Conservation (phyloP, 306 rosid genomes). For the Elaeagnus macrophylla region DNA sequence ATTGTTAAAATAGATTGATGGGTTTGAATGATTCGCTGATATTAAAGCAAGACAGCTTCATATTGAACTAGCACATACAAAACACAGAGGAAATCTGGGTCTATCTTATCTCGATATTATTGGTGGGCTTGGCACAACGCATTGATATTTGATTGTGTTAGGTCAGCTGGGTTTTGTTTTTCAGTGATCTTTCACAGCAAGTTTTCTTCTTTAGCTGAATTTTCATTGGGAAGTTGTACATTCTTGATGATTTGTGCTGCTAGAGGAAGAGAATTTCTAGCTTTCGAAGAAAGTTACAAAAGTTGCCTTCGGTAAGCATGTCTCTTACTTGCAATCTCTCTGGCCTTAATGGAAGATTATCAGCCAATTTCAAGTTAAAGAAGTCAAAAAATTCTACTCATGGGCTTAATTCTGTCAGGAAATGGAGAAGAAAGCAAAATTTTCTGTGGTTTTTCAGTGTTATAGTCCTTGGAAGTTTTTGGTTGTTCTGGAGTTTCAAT, state of each 20-base stretch:
- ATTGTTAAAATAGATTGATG: conserved; percentile 22
- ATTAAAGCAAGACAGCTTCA: conserved; percentile 22
- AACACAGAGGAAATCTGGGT: neutral
- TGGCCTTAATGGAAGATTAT: conserved; percentile 51
- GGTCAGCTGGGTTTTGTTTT: conserved; percentile 20
- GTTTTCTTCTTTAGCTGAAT: conserved; percentile 14
- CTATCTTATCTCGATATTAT: conserved; percentile 10
- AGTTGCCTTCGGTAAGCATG: conserved; percentile 45
- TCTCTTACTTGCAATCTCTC: conserved; percentile 54
- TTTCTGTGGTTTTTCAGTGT: conserved; percentile 40
- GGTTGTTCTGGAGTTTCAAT: conserved; percentile 37
- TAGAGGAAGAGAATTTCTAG: conserved; percentile 20
- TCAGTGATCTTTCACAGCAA: conserved; percentile 19
- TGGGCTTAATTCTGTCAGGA: conserved; percentile 38
- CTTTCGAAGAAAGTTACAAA: conserved; percentile 21
- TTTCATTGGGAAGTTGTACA: conserved; percentile 22
- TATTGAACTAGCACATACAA: conserved; percentile 16
- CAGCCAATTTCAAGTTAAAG: conserved; percentile 39
- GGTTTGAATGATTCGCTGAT: conserved; percentile 28
- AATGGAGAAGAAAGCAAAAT: conserved; percentile 40
- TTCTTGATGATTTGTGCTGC: conserved; percentile 36
- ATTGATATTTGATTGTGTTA: conserved; percentile 26
- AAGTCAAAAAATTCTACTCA: conserved; percentile 45
- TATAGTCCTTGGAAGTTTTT: conserved; percentile 31
- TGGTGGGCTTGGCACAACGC: conserved; percentile 23